These are phyloP conservation scores for Saccharomycopsis capsularis DNA, from an alignment of 805 yeast species.

Conservation along the genomic window DNA sequence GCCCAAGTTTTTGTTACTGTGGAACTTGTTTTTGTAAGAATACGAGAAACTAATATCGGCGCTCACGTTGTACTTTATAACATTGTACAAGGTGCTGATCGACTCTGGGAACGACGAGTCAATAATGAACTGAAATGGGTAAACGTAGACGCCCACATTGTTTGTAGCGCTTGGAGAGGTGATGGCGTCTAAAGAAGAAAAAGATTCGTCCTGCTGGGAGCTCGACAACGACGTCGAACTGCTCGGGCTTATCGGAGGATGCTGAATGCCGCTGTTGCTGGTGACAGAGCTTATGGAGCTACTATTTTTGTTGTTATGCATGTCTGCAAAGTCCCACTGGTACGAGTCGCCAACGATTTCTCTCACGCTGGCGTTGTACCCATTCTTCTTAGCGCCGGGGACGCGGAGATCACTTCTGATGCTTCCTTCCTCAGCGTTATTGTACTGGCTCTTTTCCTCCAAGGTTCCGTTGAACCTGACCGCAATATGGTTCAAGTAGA, in stretches of 20 bases:
- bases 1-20: neutral
- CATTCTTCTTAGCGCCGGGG: neutral
- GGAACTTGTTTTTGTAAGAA: neutral
- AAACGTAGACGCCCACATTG: neutral
- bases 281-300: neutral
- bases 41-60: neutral
- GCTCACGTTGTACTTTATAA: neutral
- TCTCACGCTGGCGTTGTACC: neutral
- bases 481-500: neutral
- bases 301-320: neutral
- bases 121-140: conserved; percentile 13
- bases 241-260: too few relatives aligned
- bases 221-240: neutral
- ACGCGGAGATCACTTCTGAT: neutral
- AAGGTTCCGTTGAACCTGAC: neutral
- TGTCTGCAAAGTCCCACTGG: neutral
- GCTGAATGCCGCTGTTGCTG: neutral
- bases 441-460: neutral
- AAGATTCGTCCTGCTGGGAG: neutral
- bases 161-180: neutral
- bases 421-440: neutral
- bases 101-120: conserved; percentile 8
- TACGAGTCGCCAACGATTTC: neutral
- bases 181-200: too few relatives aligned
- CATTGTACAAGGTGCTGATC: neutral